phyloP scores from a whole-genome alignment of 805 yeast species.

The Metschnikowia koreensis region DNA sequence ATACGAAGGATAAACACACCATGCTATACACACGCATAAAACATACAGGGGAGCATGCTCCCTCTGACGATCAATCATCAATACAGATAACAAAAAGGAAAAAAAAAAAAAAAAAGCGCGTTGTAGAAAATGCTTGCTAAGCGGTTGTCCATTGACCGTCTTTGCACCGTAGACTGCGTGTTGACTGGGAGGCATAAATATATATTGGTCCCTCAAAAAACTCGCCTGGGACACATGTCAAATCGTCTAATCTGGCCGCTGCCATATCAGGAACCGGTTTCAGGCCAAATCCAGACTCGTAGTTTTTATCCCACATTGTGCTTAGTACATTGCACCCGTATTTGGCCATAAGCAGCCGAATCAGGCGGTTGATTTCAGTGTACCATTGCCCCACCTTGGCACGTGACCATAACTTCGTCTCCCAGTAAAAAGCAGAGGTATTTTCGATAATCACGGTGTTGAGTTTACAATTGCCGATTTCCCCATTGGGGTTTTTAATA shows the following conservation, averaged over 20 bases:
- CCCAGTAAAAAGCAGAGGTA: conserved; percentile 38
- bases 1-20: not conserved
- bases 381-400: conserved; percentile 13
- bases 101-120: not conserved
- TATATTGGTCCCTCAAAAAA: conserved; percentile 1
- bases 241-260: conserved; percentile 1
- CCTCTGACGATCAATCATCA: conserved; percentile 6
- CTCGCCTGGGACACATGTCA: conserved; percentile 13
- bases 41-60: conserved; percentile 6
- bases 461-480: conserved; percentile 10
- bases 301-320: conserved; percentile 28
- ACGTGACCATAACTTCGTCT: conserved; percentile 15
- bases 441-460: conserved; percentile 29
- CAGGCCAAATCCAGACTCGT: conserved; percentile 31
- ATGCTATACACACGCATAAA: too few species aligned
- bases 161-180: conserved; percentile 1
- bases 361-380: conserved; percentile 10
- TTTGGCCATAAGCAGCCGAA: conserved; percentile 15
- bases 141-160: not conserved
- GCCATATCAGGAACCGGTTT: not conserved
- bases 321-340: conserved; percentile 30
- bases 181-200: not conserved
- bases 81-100: not conserved
- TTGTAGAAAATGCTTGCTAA: not conserved
- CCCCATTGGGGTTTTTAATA: not conserved